Evolutionary conservation across 2,329 filamentous ascomycete species (phyloP).

Genomic region (Bertia moriformis): DNA sequence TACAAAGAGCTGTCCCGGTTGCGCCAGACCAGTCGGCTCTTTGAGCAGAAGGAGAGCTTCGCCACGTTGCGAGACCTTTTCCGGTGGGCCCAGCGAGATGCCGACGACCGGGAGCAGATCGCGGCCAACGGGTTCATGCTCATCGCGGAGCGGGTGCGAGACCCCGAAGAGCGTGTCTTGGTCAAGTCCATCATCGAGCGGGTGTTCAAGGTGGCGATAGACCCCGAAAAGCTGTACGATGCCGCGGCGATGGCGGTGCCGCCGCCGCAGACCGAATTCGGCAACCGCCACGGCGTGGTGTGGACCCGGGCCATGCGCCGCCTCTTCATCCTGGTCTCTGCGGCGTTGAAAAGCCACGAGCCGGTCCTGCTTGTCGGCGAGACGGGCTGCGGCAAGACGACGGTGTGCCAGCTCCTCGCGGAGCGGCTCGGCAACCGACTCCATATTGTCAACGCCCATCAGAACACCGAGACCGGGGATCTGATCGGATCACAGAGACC

Average conservation of each 20-base stretch:
- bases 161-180: slow-evolving; percentile 67
- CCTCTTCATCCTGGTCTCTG: slow-evolving; percentile 75
- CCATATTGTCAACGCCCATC: slow-evolving; percentile 89
- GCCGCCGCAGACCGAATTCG: slow-evolving; percentile 24
- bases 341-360: slow-evolving; percentile 78
- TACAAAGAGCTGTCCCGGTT: slow-evolving; percentile 85
- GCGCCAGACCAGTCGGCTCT: slow-evolving; percentile 77
- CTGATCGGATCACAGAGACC: slow-evolving; percentile 90
- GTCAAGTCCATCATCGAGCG: slow-evolving; percentile 81
- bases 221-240: slow-evolving; percentile 61
- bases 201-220: slow-evolving; percentile 74
- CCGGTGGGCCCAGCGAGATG: slow-evolving; percentile 76
- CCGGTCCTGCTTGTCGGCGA: slow-evolving; percentile 89
- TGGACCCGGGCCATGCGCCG: slow-evolving; percentile 94
- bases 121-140: slow-evolving; percentile 93
- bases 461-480: slow-evolving; percentile 95
- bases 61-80: slow-evolving; percentile 92
- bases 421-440: slow-evolving; percentile 64
- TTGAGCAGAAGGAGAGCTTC: slow-evolving; percentile 95
- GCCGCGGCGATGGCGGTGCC: slow-evolving; percentile 38
- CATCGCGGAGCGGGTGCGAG: slow-evolving; percentile 84
- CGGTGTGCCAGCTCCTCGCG: slow-evolving; percentile 81
- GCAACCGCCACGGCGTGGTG: slow-evolving; percentile 54
- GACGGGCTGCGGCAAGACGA: slow-evolving; percentile 95
- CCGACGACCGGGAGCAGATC: slow-evolving; percentile 75